Conservation (phyloP, 768 basidiomycete species). For the Psilocybe sp. region DNA sequence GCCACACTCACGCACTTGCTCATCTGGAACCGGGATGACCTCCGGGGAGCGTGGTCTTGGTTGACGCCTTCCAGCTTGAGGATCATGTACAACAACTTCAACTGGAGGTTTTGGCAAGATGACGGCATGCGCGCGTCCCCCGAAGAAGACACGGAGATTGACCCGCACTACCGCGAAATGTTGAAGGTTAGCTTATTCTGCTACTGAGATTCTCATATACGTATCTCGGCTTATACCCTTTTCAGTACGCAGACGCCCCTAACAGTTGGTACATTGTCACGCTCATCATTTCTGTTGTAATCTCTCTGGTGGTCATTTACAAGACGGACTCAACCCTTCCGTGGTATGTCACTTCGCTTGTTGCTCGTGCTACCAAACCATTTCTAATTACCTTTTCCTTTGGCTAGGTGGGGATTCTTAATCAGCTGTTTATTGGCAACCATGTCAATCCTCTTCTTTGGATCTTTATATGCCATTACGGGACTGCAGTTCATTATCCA, state of each 20-base stretch:
- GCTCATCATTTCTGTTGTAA: slow-evolving; percentile 39
- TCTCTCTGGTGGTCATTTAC: slow-evolving; percentile 41
- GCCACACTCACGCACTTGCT: slow-evolving; percentile 47
- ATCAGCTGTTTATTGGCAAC: slow-evolving; percentile 40
- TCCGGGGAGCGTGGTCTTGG: slow-evolving; percentile 45
- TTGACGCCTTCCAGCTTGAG: slow-evolving; percentile 31
- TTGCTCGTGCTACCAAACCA: neutral
- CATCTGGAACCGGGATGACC: slow-evolving; percentile 42
- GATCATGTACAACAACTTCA: slow-evolving; percentile 29
- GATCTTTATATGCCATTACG: slow-evolving; percentile 42
- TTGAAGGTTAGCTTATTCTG: slow-evolving; percentile 33
- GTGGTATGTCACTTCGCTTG: slow-evolving; percentile 27
- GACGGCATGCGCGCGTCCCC: slow-evolving; percentile 33
- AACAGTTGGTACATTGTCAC: slow-evolving; percentile 53
- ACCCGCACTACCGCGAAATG: slow-evolving; percentile 52
- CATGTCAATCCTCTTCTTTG: slow-evolving; percentile 46
- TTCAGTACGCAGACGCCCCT: slow-evolving; percentile 51
- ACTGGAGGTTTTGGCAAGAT: slow-evolving; percentile 42
- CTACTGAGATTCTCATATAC: neutral
- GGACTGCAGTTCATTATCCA: slow-evolving; percentile 44
- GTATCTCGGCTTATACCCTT: neutral
- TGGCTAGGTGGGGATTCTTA: slow-evolving; percentile 46
- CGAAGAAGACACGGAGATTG: slow-evolving; percentile 30
- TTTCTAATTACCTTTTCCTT: neutral
- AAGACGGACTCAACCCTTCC: slow-evolving; percentile 46